Evolutionary conservation across 1,284 basidiomycete genomes (phyloP).

Genomic region (Cystobasidiaceae sp.): DNA sequence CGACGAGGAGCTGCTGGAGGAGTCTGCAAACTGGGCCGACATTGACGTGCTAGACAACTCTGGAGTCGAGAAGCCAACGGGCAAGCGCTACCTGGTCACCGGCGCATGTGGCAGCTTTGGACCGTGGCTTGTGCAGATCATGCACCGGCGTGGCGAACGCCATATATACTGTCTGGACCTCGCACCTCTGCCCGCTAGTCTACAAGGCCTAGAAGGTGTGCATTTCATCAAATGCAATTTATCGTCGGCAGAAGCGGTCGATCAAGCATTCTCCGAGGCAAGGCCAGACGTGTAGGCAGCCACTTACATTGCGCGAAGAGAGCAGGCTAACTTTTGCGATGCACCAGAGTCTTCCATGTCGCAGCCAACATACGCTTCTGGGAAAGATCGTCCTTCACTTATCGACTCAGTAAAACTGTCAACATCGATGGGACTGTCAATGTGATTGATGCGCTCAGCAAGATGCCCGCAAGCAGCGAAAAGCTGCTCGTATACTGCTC

Average conservation of each 20-base stretch:
- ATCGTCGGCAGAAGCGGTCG: neutral
- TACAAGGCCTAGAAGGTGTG: neutral
- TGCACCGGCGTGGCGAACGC: slow-evolving; percentile 27
- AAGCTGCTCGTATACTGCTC: slow-evolving; percentile 26
- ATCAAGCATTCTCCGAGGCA: neutral
- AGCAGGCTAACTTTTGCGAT: neutral
- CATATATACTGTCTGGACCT: slow-evolving; percentile 14
- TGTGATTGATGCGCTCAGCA: slow-evolving; percentile 2
- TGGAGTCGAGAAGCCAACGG: neutral
- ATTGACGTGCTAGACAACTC: slow-evolving; percentile 21
- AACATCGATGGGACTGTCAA: slow-evolving; percentile 19
- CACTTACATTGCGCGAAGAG: neutral
- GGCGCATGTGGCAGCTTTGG: slow-evolving; percentile 22
- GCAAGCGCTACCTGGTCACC: slow-evolving; percentile 16
- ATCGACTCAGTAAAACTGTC: slow-evolving; percentile 1
- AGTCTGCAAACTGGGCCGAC: neutral
- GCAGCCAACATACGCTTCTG: slow-evolving; percentile 23
- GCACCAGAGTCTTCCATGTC: slow-evolving; percentile 11
- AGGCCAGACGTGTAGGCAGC: slow-evolving; percentile 23
- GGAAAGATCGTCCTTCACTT: slow-evolving; percentile 12
- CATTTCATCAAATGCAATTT: slow-evolving; percentile 17
- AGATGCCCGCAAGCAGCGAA: neutral
- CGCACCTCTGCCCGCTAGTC: neutral
- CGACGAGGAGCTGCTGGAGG: neutral
- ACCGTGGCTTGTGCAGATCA: slow-evolving; percentile 10